These are phyloP conservation scores for Penicillium sp. DNA, from an alignment of 2,329 filamentous ascomycete genomes.

Conservation along the genomic window DNA sequence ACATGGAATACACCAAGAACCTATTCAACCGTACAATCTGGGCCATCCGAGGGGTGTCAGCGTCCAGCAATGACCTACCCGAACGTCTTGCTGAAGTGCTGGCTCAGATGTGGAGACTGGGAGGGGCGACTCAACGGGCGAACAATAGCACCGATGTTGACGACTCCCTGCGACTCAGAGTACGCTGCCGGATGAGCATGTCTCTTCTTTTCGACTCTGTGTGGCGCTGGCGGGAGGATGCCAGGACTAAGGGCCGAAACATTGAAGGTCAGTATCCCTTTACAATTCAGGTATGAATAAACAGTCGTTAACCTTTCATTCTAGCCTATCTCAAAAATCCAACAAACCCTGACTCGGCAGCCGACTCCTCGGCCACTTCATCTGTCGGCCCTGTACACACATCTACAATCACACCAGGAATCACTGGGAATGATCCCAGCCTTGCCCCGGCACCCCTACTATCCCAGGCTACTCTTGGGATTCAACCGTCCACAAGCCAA, in stretches of 20 bases:
- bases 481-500: conserved; percentile 22
- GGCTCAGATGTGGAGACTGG: conserved; percentile 61
- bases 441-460: conserved; percentile 39
- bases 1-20: conserved; percentile 53
- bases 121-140: conserved; percentile 32
- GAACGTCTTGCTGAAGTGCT: conserved; percentile 64
- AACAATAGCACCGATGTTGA: conserved; percentile 33
- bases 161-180: conserved; percentile 57
- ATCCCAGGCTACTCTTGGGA: conserved; percentile 29
- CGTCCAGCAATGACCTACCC: conserved; percentile 61
- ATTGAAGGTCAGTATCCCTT: conserved; percentile 58
- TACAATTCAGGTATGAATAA: background rate
- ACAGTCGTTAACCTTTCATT: conserved; percentile 12
- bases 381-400: conserved; percentile 45
- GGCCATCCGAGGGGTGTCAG: conserved; percentile 58
- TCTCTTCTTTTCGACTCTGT: conserved; percentile 65
- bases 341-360: conserved; percentile 76
- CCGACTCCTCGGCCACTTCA: conserved; percentile 68
- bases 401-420: conserved; percentile 35
- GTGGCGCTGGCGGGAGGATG: conserved; percentile 65
- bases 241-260: conserved; percentile 66
- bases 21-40: conserved; percentile 60
- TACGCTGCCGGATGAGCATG: conserved; percentile 65
- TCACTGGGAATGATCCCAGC: conserved; percentile 43
- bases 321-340: conserved; percentile 73